Conservation (phyloP, 805 yeast species). For the Saccharomycopsis capsularis region DNA sequence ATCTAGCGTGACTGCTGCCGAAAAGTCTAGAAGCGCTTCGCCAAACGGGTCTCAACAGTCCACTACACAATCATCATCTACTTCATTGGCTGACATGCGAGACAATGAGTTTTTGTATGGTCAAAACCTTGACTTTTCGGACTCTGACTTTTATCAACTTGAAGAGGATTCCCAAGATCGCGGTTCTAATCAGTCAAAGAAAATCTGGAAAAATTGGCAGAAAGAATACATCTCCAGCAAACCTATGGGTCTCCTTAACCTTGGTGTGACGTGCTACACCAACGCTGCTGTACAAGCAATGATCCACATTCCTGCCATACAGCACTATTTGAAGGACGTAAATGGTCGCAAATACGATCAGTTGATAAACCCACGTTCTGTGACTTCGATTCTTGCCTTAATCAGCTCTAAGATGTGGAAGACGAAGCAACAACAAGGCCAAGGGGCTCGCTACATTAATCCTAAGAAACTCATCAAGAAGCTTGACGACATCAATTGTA, state of each 20-base stretch:
- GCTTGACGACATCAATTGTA: slow-evolving; percentile 79
- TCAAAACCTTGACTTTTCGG: slow-evolving; percentile 20
- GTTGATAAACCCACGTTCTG: slow-evolving; percentile 47
- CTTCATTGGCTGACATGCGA: neutral
- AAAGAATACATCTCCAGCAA: slow-evolving; percentile 39
- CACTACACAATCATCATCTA: neutral
- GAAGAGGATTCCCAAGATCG: slow-evolving; percentile 52
- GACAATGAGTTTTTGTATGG: slow-evolving; percentile 19
- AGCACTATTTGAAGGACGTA: slow-evolving; percentile 71
- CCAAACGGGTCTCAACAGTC: slow-evolving; percentile 1
- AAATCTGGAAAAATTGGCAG: slow-evolving; percentile 68
- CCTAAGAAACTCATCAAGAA: slow-evolving; percentile 69
- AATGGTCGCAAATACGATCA: slow-evolving; percentile 41
- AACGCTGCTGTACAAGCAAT: slow-evolving; percentile 90
- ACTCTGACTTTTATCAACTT: slow-evolving; percentile 44
- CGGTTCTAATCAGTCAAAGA: slow-evolving; percentile 52
- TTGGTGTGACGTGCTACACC: slow-evolving; percentile 95
- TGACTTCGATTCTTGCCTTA: slow-evolving; percentile 60
- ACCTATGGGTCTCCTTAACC: slow-evolving; percentile 73
- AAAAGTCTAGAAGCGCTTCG: slow-evolving; percentile 2
- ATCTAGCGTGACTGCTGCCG: neutral
- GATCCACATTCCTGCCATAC: slow-evolving; percentile 85
- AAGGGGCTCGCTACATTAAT: slow-evolving; percentile 49
- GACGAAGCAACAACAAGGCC: neutral
- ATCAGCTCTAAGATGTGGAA: slow-evolving; percentile 64